Conservation (phyloP, 495 filamentous ascomycete species). For the Tetracladium marchalianum region DNA sequence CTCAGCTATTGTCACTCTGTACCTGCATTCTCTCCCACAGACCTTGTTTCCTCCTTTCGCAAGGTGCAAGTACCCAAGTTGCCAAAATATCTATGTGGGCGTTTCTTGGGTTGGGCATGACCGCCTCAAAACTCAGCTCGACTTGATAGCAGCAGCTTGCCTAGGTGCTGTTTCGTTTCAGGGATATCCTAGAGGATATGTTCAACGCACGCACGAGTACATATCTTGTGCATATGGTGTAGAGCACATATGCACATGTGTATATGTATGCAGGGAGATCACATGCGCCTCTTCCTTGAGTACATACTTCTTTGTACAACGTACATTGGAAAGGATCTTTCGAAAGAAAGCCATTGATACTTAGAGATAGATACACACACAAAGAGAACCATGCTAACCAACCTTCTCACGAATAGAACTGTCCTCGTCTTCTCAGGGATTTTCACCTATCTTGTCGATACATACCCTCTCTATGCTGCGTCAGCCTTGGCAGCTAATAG, state of each 20-base stretch:
- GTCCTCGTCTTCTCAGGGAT: slow-evolving; percentile 73
- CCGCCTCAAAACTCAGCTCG: neutral
- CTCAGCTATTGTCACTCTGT: too few species aligned
- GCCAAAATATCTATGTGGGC: neutral
- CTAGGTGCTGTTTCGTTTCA: too few species aligned
- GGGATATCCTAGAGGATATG: too few species aligned
- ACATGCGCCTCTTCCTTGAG: too few species aligned
- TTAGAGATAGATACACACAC: neutral
- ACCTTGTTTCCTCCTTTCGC: too few species aligned
- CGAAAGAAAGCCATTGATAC: slow-evolving; percentile 6
- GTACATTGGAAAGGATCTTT: neutral
- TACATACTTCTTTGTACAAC: too few species aligned
- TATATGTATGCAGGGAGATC: too few species aligned
- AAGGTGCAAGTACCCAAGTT: neutral
- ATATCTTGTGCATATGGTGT: too few species aligned
- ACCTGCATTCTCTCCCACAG: too few species aligned
- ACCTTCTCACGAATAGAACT: slow-evolving; percentile 36
- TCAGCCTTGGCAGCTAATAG: slow-evolving; percentile 82
- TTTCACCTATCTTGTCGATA: slow-evolving; percentile 92
- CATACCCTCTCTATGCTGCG: slow-evolving; percentile 85
- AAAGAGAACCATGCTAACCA: slow-evolving; percentile 24
- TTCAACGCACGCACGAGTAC: too few species aligned
- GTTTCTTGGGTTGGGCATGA: neutral
- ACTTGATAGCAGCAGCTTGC: slow-evolving; percentile 3
- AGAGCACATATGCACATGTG: too few species aligned